Evolutionary conservation across 139 green algal species (phyloP).

Genomic region (Nannochloris sp.): DNA sequence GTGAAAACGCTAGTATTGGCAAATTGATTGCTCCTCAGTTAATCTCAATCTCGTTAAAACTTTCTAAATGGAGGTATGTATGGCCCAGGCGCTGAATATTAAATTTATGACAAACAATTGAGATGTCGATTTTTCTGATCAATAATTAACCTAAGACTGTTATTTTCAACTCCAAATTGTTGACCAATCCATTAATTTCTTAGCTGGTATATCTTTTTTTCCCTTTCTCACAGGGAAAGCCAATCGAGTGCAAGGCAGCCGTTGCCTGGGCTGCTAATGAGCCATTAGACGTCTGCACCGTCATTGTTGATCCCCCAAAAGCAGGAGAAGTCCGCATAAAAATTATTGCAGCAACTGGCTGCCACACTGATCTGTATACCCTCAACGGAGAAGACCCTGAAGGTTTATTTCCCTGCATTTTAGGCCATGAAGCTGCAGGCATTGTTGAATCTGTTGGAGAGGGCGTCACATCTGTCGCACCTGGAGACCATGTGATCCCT

Average conservation of each 20-base stretch:
- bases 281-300: conserved; percentile 72
- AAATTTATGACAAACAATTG: too few relatives aligned
- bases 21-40: too few relatives aligned
- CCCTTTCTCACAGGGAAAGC: conserved; percentile 32
- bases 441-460: conserved; percentile 92
- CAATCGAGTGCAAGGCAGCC: conserved; percentile 87
- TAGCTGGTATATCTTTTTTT: conserved; percentile 75
- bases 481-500: conserved; percentile 24
- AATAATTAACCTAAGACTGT: too few relatives aligned
- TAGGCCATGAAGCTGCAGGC: conserved; percentile 95
- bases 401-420: conserved; percentile 92
- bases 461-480: conserved; percentile 45
- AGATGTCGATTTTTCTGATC: too few relatives aligned
- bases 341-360: conserved; percentile 83
- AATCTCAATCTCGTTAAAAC: too few relatives aligned
- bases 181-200: too few relatives aligned
- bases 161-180: too few relatives aligned
- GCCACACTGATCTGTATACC: conserved; percentile 95
- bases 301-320: conserved; percentile 79
- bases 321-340: conserved; percentile 88
- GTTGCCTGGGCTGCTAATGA: conserved; percentile 82
- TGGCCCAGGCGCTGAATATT: too few relatives aligned
- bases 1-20: too few relatives aligned
- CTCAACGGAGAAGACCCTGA: conserved; percentile 67
- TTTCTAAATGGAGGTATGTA: too few relatives aligned